Base-by-base conservation (phyloP, 2,329 filamentous ascomycete species). In the Reticulascus tulasneorum region DNA sequence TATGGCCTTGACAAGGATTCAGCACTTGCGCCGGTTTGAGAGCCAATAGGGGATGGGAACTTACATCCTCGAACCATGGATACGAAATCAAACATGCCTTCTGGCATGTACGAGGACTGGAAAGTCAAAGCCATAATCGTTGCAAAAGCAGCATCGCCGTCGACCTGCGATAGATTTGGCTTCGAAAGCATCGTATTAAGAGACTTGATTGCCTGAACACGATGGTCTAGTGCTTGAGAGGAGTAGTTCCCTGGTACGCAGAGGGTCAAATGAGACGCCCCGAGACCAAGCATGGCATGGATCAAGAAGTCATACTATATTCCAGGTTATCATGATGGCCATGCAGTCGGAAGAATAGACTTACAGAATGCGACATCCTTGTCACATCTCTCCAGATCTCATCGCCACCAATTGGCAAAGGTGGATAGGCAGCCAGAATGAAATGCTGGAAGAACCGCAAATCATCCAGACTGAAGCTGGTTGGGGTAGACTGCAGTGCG, bases 401-500 rank as follows among this genome's bases (percentile, higher is more conserved):
- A 16, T 55, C 55, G 0, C 61, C 60, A 25, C 52, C 53, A 9
- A 66, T 49, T 2, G 64, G 64, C 1, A 66, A 33, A 3, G 63
- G 51, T 7, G 63, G 64, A 34, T 65, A 65, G 3, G 70, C 69
- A 7, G 62, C 53, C 6, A 67, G 53, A 8, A 75, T 44, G 44
- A 74, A 76, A 44, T 75, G 71, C 33, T 73, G 67, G 45, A 75
- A 75, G 51, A 73, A 71, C 15, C 67, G 60, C 51, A 75, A 59
- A 37, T 75, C 70, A 22, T 66, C 53, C 12, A 59, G 47, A 22
- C 56, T 58, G 41, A 70, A 73, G n/a, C 45, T 38, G 3, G 44
- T 49, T 9, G 49, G 38, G 2, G 34, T 37, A 7, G 38, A 24
- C 19, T 37, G 38, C 9, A 46, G 44, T 2, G 46, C 29, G 16